phyloP scores from a whole-genome alignment of 2,329 filamentous ascomycete species.

The Xylaria hypoxylon region DNA sequence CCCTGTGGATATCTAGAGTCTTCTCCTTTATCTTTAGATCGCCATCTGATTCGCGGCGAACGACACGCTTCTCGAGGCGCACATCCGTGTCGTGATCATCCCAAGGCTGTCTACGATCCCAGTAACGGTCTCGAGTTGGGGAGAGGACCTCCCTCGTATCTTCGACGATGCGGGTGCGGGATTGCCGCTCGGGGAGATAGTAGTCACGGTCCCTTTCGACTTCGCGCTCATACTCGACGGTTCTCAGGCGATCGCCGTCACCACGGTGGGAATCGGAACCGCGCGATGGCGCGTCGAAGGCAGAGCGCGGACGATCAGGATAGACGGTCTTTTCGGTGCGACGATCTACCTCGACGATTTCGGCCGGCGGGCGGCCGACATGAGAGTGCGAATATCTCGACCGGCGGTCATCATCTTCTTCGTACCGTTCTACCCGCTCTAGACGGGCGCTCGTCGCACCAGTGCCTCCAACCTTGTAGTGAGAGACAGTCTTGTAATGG shows the following conservation, averaged over 20 bases:
- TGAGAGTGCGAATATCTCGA: conserved; percentile 48
- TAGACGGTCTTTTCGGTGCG: conserved; percentile 56
- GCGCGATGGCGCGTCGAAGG: conserved; percentile 55
- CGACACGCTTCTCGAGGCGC: conserved; percentile 57
- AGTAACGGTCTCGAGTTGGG: conserved; percentile 55
- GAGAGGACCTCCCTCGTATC: conserved; percentile 55
- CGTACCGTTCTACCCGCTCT: conserved; percentile 47
- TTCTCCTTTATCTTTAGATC: conserved; percentile 68
- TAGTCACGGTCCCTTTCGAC: conserved; percentile 47
- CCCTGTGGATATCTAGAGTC: conserved; percentile 56
- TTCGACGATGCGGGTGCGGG: conserved; percentile 54
- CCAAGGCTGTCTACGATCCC: conserved; percentile 55
- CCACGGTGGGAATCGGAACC: conserved; percentile 52
- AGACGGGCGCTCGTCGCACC: conserved; percentile 41
- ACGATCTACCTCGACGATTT: conserved; percentile 50
- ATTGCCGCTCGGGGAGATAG: conserved; percentile 44
- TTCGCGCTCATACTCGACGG: conserved; percentile 50
- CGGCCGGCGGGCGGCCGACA: conserved; percentile 40
- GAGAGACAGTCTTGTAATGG: conserved; percentile 46
- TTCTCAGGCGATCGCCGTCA: conserved; percentile 48
- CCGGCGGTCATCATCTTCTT: conserved; percentile 46
- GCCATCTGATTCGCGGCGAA: conserved; percentile 57
- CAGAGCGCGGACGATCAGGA: conserved; percentile 65
- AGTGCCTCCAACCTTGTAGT: conserved; percentile 50
- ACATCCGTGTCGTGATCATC: conserved; percentile 57